Evolutionary conservation across 345 rosid species (phyloP), one percentile per base, ranked within the genome.

Genomic region (Stellera chamaejasme): DNA sequence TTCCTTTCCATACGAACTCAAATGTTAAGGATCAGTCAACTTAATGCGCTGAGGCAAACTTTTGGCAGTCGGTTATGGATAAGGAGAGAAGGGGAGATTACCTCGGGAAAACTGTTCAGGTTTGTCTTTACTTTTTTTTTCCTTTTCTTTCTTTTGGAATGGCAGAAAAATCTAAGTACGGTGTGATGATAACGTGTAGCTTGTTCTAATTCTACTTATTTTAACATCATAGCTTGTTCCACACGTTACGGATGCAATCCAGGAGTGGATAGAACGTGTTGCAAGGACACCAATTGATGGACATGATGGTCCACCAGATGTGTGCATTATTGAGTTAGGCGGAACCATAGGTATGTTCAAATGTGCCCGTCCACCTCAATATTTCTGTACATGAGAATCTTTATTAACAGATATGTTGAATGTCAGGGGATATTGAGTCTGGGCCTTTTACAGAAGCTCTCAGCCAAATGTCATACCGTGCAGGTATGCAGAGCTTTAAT

Each of bases 71-170:
- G 12, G 99, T 92, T 16, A 79, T 92, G 55, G 75, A 86, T 62
- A 92, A 77, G 63, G 99, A 92, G 72, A 89, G 99, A 72, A 86
- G 51, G 53, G 99, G 99, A 41, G 94, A 87, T 72, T 93, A 89
- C 74, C 89, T 93, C n/a, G 99, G 99, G 74, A 87, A 77, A 69
- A 93, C 97, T 62, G 97, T 93, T 47, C 99, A 93, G 99, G 98
- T 88, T 52, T 13, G 28, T 45, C 32, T 61, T 1, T 36, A 32
- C 39, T 32, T 32, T 1, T 32, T 1, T 7, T 32, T 32, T n/a
- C 16, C 0, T 23, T 52, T n/a, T 51, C 23, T 19, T 19, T 19
- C 23, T 19, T 19, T 19, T 19, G 23, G 23, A 19, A 19, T 19
- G 23, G 1, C 23, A n/a, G 46, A 39, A 28, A 27, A 10, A 28